Conservation (phyloP, 2,329 filamentous ascomycete species). For the Sarocladiaceae sp. region DNA sequence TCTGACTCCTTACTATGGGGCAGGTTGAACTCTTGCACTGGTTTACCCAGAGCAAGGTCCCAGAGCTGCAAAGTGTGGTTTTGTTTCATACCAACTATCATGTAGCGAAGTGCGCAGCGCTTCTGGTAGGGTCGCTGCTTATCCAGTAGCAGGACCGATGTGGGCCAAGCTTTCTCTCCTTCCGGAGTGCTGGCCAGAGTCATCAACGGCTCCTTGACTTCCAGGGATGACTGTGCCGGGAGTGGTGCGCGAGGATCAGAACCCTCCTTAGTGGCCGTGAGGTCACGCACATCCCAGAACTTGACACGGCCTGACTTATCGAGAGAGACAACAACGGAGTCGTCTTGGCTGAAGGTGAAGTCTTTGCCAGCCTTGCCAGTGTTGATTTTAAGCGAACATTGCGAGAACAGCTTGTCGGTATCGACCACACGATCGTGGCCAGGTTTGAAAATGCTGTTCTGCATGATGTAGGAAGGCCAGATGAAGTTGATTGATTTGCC, state of each 20-base stretch:
- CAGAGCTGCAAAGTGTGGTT: constrained; percentile 98
- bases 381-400: constrained; percentile 87
- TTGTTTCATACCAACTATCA: constrained; percentile 97
- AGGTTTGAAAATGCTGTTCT: constrained; percentile 57
- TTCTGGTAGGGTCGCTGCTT: constrained; percentile 92
- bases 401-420: constrained; percentile 78
- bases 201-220: constrained; percentile 80
- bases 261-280: constrained; percentile 51
- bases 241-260: constrained; percentile 44
- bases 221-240: constrained; percentile 54
- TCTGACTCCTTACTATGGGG: constrained; percentile 95
- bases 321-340: constrained; percentile 86
- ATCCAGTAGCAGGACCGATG: constrained; percentile 91
- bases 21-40: constrained; percentile 93
- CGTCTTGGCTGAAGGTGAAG: constrained; percentile 95
- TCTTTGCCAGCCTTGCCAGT: constrained; percentile 98
- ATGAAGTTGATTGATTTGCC: constrained; percentile 95
- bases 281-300: constrained; percentile 92
- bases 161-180: constrained; percentile 92
- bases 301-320: constrained; percentile 96
- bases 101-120: constrained; percentile 82
- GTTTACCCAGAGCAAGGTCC: constrained; percentile 92
- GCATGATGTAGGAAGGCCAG: constrained; percentile 58
- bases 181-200: constrained; percentile 82
- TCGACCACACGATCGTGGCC: constrained; percentile 67